These are phyloP conservation scores for Oenanthe javanica DNA, from an alignment of 140 eudicot species.

Conservation along the genomic window DNA sequence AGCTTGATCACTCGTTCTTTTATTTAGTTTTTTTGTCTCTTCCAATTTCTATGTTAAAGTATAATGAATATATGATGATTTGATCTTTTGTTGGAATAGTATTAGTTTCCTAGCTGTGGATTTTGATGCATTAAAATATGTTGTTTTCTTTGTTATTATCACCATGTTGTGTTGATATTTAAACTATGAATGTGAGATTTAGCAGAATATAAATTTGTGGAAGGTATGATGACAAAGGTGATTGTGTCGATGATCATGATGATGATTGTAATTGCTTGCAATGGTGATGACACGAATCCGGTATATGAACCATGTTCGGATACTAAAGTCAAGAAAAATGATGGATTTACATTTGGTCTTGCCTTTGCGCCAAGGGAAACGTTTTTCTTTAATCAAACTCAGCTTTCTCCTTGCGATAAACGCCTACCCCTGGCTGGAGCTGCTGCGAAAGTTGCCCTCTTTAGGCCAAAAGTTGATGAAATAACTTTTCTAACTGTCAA, in stretches of 20 bases:
- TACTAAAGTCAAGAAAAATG: slow-evolving; percentile 47
- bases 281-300: slow-evolving; percentile 43
- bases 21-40: background rate
- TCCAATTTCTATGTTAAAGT: background rate
- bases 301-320: slow-evolving; percentile 71
- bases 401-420: slow-evolving; percentile 80
- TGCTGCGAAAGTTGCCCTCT: slow-evolving; percentile 47
- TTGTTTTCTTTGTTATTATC: background rate
- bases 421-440: slow-evolving; percentile 44
- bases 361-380: slow-evolving; percentile 58
- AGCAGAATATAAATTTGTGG: background rate
- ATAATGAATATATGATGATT: background rate
- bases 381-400: slow-evolving; percentile 50
- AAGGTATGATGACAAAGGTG: slow-evolving; percentile 20
- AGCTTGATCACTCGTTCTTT: background rate
- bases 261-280: slow-evolving; percentile 18
- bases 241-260: slow-evolving; percentile 14
- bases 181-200: background rate
- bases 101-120: background rate
- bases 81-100: background rate
- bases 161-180: background rate
- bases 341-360: slow-evolving; percentile 78
- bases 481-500: slow-evolving; percentile 66
- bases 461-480: slow-evolving; percentile 85
- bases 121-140: background rate